phyloP scores from a whole-genome alignment of 371 early-diverging fungal species.

The Circinella minor region DNA sequence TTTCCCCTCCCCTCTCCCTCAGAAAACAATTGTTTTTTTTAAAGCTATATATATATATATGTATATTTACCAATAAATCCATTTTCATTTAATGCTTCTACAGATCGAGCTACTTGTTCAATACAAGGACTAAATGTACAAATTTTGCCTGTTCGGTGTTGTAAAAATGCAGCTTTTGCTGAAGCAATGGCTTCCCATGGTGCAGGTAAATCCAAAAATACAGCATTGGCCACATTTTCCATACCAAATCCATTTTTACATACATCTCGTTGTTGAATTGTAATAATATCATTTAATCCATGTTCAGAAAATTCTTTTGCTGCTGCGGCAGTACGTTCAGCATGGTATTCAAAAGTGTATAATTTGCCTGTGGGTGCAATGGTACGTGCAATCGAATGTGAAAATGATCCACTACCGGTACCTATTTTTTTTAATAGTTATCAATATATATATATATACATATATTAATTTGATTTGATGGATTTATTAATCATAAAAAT shows the following conservation, averaged over 20 bases:
- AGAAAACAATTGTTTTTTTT: too few species aligned
- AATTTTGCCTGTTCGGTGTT: constrained; percentile 78
- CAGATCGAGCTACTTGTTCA: constrained; percentile 91
- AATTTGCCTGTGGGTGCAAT: constrained; percentile 87
- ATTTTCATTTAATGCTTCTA: constrained; percentile 71
- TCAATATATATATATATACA: too few species aligned
- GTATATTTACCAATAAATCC: constrained; percentile 74
- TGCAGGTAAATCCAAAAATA: constrained; percentile 95
- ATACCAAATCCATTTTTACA: constrained; percentile 90
- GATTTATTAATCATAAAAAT: too few species aligned
- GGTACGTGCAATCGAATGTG: constrained; percentile 90
- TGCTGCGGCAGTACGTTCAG: constrained; percentile 76
- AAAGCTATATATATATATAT: too few species aligned
- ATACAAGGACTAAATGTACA: constrained; percentile 96
- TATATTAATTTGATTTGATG: too few species aligned
- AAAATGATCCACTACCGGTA: constrained; percentile 96
- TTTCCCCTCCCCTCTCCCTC: too few species aligned
- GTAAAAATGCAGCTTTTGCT: constrained; percentile 84
- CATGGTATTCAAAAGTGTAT: constrained; percentile 94
- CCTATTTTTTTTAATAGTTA: constrained; percentile 41
- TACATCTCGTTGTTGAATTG: constrained; percentile 84
- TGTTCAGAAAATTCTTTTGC: constrained; percentile 83
- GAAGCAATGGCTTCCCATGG: constrained; percentile 93
- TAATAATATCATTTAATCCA: constrained; percentile 70
- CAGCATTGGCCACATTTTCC: constrained; percentile 77